Evolutionary conservation across 179 eudicot genomes (phyloP).

Genomic region (Camellia oleifera): DNA sequence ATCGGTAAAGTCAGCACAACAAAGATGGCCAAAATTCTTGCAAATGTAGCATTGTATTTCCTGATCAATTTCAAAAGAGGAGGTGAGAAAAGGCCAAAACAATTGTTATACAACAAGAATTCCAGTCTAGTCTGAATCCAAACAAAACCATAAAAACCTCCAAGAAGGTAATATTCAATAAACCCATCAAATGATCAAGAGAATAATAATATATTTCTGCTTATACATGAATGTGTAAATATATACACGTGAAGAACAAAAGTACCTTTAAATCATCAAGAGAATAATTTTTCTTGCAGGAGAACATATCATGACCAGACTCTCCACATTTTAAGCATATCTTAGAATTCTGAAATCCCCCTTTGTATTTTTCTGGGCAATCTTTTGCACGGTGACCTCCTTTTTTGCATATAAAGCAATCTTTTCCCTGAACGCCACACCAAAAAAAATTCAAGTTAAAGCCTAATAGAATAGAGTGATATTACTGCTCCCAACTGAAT

Average conservation of each 20-base stretch:
- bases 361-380: conserved; percentile 69
- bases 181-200: too few relatives aligned
- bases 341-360: conserved; percentile 37
- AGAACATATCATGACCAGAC: conserved; percentile 71
- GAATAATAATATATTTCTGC: background rate
- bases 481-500: background rate
- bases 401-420: conserved; percentile 86
- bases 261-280: conserved; percentile 81
- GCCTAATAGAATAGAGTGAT: background rate
- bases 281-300: conserved; percentile 65
- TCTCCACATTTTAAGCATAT: conserved; percentile 89
- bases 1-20: conserved; percentile 64
- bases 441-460: background rate
- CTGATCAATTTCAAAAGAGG: conserved; percentile 31
- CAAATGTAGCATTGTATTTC: conserved; percentile 87
- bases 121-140: background rate
- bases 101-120: background rate
- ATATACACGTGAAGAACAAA: background rate
- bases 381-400: conserved; percentile 92
- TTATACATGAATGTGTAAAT: background rate
- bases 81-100: background rate
- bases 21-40: conserved; percentile 82
- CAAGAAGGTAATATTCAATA: background rate
- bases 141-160: background rate
- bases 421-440: conserved; percentile 51